These are phyloP conservation scores for Hypocreales sp. DNA, from an alignment of 2,329 filamentous ascomycete species.

Conservation along the genomic window DNA sequence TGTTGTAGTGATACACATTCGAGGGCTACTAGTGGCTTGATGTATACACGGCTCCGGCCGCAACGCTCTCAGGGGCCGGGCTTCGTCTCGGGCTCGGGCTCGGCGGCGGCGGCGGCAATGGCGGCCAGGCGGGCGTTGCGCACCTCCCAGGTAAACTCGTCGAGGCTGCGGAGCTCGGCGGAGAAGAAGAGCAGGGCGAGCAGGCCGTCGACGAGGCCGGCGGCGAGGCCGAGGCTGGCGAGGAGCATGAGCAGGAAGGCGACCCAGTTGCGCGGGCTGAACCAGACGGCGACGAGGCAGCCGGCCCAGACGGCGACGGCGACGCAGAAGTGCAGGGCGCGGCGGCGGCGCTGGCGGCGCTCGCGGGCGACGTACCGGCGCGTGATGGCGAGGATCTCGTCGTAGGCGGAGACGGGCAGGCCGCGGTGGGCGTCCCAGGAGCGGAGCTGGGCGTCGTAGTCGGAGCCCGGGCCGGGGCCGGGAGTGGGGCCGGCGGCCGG, in stretches of 20 bases:
- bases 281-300: constrained; percentile 76
- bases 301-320: constrained; percentile 53
- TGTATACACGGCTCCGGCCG: too few relatives aligned
- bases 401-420: constrained; percentile 20
- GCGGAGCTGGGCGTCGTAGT: constrained; percentile 19
- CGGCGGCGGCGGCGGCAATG: constrained; percentile 10
- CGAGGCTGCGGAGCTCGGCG: constrained; percentile 65
- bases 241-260: constrained; percentile 68
- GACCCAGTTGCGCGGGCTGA: constrained; percentile 60
- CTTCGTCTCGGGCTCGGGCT: too few relatives aligned
- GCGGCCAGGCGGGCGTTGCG: constrained; percentile 42
- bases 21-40: too few relatives aligned
- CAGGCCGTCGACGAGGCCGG: constrained; percentile 69
- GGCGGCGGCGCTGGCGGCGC: constrained; percentile 52
- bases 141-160: constrained; percentile 92
- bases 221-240: constrained; percentile 60
- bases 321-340: constrained; percentile 57
- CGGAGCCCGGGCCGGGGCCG: constrained; percentile 12
- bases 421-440: constrained; percentile 7
- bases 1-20: too few relatives aligned
- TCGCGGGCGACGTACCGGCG: constrained; percentile 56
- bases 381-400: constrained; percentile 59
- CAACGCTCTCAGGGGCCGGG: too few relatives aligned
- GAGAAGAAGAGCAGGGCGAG: constrained; percentile 80
- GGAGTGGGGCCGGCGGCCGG: constrained; percentile 6